These are phyloP conservation scores for Fusarium sp. DNA, from an alignment of 2,329 filamentous ascomycete species.

Conservation along the genomic window DNA sequence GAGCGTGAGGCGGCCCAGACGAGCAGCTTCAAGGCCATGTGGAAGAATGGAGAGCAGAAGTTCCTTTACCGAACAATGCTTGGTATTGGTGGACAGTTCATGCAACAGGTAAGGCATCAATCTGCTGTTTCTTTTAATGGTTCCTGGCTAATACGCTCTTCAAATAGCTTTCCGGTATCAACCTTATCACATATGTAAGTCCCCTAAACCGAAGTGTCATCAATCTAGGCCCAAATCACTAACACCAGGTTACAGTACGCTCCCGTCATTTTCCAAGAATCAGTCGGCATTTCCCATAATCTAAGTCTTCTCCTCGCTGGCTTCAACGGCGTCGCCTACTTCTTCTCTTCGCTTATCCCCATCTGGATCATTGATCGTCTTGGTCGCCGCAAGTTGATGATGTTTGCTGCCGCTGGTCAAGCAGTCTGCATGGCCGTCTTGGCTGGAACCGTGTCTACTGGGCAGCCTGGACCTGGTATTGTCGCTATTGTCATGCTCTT, in stretches of 20 bases:
- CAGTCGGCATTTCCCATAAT: conserved; percentile 53
- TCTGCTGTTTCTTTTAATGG: background rate
- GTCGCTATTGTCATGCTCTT: conserved; percentile 57
- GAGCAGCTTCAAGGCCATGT: conserved; percentile 47
- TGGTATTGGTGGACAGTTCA: conserved; percentile 56
- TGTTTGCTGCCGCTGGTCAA: conserved; percentile 54
- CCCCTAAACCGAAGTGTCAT: background rate
- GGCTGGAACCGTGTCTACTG: conserved; percentile 54
- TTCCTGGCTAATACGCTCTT: background rate
- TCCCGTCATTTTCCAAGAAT: conserved; percentile 56
- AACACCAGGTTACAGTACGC: conserved; percentile 41
- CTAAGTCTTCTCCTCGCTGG: conserved; percentile 62
- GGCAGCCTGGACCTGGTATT: conserved; percentile 49
- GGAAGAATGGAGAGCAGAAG: conserved; percentile 54
- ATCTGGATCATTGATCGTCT: conserved; percentile 52
- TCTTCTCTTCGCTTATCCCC: conserved; percentile 41
- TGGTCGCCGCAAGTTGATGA: conserved; percentile 67
- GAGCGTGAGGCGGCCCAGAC: conserved; percentile 50
- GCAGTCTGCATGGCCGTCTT: conserved; percentile 57
- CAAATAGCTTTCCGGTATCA: conserved; percentile 43
- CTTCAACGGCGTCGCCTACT: conserved; percentile 56
- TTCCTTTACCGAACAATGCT: conserved; percentile 53
- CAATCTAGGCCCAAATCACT: background rate
- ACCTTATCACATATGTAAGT: conserved; percentile 46
- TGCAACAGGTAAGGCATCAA: conserved; percentile 46